Conservation (phyloP, 805 yeast species). For the Saccharomycopsis sp. region DNA sequence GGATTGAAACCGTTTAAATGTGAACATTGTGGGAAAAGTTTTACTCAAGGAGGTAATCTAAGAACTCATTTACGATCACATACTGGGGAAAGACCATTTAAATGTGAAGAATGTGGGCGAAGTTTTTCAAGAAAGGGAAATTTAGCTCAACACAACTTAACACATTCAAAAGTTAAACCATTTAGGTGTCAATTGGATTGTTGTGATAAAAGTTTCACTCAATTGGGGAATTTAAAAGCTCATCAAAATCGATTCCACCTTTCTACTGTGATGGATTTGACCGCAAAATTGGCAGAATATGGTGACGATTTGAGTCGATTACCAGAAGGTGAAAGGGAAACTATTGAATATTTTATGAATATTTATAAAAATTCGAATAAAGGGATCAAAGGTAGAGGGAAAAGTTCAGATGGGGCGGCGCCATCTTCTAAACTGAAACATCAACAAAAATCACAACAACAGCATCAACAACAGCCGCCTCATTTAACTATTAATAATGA, state of each 20-base stretch:
- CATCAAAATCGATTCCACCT: conserved; percentile 89
- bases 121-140: conserved; percentile 87
- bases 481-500: no score
- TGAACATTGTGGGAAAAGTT: conserved; percentile 67
- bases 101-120: conserved; percentile 69
- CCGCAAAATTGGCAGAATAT: conserved; percentile 58
- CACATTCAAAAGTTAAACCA: conserved; percentile 76
- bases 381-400: conserved; percentile 91
- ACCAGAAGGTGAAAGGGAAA: conserved; percentile 57
- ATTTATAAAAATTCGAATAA: conserved; percentile 83
- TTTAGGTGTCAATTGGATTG: conserved; percentile 71
- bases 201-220: conserved; percentile 83
- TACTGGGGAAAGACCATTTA: conserved; percentile 88
- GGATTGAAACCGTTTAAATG: conserved; percentile 83
- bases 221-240: conserved; percentile 86
- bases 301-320: conserved; percentile 41
- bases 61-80: conserved; percentile 80
- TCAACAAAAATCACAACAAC: neutral
- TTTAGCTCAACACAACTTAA: conserved; percentile 77
- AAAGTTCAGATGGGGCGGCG: conserved; percentile 25
- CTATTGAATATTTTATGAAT: conserved; percentile 71
- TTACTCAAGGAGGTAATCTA: conserved; percentile 87
- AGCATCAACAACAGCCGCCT: neutral
- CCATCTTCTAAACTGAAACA: neutral
- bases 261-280: conserved; percentile 59